Percentiles rank a stretch among this genome's conserved stretches.
These are phyloP conservation scores for Saccharomyces hybrid DNA, from an alignment of 1,139 yeast genomes.

Conservation along the genomic window DNA sequence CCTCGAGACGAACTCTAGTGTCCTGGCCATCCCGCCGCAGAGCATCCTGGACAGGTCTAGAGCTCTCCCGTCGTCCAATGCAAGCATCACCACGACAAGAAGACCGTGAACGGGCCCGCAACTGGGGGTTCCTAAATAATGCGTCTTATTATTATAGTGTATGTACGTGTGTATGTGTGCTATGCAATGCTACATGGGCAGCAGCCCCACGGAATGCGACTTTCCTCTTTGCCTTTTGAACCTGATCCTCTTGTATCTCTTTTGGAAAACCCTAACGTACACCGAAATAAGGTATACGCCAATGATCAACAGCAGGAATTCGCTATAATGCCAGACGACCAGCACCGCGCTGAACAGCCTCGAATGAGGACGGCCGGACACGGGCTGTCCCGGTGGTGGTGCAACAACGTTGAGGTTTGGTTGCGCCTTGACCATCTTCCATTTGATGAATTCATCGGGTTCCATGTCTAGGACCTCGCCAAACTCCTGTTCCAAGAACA, in stretches of 20 bases:
- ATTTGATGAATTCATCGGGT: slow-evolving; percentile 31
- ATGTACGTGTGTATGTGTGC: not conserved
- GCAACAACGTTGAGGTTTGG: slow-evolving; percentile 9
- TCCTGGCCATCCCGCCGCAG: slow-evolving; percentile 59
- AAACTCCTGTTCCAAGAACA: slow-evolving; percentile 29
- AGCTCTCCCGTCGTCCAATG: not conserved
- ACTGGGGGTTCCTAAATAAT: too few relatives aligned
- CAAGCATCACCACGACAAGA: slow-evolving; percentile 8
- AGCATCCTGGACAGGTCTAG: slow-evolving; percentile 48
- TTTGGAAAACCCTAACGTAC: slow-evolving; percentile 14
- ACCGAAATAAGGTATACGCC: slow-evolving; percentile 17
- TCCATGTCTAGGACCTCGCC: slow-evolving; percentile 30
- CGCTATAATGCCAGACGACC: not conserved
- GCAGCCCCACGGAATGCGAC: slow-evolving; percentile 1
- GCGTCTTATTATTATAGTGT: not conserved
- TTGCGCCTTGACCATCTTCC: slow-evolving; percentile 24
- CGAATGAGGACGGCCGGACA: not conserved
- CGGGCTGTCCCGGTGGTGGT: not conserved
- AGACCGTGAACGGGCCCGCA: not conserved
- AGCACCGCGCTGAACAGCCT: not conserved
- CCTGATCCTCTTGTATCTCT: slow-evolving; percentile 7
- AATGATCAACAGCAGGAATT: slow-evolving; percentile 7
- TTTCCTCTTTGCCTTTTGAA: slow-evolving; percentile 2
- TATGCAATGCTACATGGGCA: slow-evolving; percentile 7
- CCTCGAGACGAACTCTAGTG: slow-evolving; percentile 51